Conservation (phyloP, 805 yeast species). For the Cyberlindnera meyerae region DNA sequence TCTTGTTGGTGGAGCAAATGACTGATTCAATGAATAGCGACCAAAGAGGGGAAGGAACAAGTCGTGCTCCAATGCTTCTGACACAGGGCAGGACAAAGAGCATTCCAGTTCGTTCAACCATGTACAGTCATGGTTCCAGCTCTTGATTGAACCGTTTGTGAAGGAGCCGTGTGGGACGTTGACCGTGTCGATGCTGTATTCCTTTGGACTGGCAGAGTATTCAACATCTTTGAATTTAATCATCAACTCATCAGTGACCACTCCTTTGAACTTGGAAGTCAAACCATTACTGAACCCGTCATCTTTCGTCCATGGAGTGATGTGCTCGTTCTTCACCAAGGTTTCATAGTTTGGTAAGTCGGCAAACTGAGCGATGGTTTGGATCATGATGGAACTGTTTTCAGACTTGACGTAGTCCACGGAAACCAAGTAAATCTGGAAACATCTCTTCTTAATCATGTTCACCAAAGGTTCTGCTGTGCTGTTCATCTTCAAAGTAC, state of each 20-base stretch:
- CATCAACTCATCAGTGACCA: conserved; percentile 34
- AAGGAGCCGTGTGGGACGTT: conserved; percentile 24
- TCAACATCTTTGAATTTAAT: conserved; percentile 22
- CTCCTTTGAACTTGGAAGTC: conserved; percentile 41
- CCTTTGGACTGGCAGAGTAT: conserved; percentile 6
- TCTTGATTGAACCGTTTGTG: conserved; percentile 29
- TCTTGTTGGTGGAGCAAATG: conserved; percentile 38
- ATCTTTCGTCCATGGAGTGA: conserved; percentile 22
- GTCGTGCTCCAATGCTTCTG: conserved; percentile 38
- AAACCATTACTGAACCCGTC: conserved; percentile 49
- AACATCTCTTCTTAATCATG: conserved; percentile 38
- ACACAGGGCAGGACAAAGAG: conserved; percentile 32
- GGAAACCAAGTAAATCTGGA: conserved; percentile 40
- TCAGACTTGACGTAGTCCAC: conserved; percentile 21
- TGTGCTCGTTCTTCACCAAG: conserved; percentile 12
- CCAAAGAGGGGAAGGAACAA: conserved; percentile 28
- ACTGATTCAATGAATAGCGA: conserved; percentile 30
- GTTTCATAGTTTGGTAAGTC: conserved; percentile 28
- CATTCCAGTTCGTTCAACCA: conserved; percentile 35
- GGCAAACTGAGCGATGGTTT: conserved; percentile 38
- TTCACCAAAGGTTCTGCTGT: conserved; percentile 11
- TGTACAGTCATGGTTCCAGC: conserved; percentile 28
- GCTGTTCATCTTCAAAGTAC: conserved; percentile 7
- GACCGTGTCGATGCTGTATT: conserved; percentile 17
- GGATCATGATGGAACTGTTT: conserved; percentile 29